Conservation (phyloP, 805 yeast species). For the Debaryomyces prosopidis region DNA sequence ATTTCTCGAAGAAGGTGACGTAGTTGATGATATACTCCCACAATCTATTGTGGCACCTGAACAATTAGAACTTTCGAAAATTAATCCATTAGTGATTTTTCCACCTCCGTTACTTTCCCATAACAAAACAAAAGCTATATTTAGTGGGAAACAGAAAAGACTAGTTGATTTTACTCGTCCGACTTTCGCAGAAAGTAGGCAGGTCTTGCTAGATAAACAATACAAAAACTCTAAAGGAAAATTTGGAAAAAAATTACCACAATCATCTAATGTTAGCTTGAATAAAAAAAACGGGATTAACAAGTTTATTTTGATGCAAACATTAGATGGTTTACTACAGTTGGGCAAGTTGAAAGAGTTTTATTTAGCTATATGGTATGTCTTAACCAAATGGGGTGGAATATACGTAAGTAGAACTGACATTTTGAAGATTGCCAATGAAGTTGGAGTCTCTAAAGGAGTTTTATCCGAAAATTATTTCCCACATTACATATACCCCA, state of each 20-base stretch:
- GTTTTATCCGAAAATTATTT: conserved; percentile 3
- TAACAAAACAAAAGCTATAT: conserved; percentile 23
- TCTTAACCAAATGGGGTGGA: conserved; percentile 36
- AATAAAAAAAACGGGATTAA: conserved; percentile 22
- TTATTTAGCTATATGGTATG: conserved; percentile 31
- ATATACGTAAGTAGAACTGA: conserved; percentile 12
- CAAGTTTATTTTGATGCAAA: conserved; percentile 29
- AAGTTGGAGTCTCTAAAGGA: conserved; percentile 7
- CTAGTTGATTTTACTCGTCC: conserved; percentile 34
- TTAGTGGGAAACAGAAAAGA: conserved; percentile 23
- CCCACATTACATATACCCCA: not conserved
- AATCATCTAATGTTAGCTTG: conserved; percentile 3
- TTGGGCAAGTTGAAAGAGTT: conserved; percentile 33
- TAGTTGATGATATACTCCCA: conserved; percentile 13
- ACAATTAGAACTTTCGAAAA: conserved; percentile 1
- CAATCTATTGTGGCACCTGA: conserved; percentile 8
- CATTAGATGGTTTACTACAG: conserved; percentile 29
- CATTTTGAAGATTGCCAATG: not conserved
- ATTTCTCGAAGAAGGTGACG: conserved; percentile 1
- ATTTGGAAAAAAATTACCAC: conserved; percentile 16
- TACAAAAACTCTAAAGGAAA: conserved; percentile 19
- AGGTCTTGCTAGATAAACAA: conserved; percentile 13
- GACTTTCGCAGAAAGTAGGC: conserved; percentile 17
- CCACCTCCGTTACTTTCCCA: conserved; percentile 29
- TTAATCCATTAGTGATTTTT: conserved; percentile 31